These are phyloP conservation scores for Picea glauca DNA, from an alignment of 75 land plant species.

Conservation along the genomic window DNA sequence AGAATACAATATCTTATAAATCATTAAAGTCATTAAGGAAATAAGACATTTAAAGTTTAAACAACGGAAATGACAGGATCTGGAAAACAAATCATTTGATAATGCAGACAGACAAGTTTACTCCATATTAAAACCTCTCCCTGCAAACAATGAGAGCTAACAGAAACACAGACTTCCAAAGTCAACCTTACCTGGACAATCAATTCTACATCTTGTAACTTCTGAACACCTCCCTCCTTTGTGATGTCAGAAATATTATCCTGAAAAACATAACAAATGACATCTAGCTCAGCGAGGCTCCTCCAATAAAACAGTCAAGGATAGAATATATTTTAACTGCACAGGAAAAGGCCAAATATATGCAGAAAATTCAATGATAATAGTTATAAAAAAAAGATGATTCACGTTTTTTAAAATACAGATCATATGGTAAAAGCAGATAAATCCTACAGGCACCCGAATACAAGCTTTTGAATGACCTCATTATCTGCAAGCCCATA, in stretches of 20 bases:
- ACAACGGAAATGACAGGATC: background rate
- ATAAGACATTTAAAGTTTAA: background rate
- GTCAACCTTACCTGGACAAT: constrained; percentile 66
- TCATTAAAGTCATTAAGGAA: background rate
- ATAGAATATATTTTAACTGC: no score
- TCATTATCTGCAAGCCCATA: constrained; percentile 99
- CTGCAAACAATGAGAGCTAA: background rate
- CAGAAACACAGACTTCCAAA: background rate
- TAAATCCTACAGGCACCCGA: background rate
- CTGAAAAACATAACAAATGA: constrained; percentile 25
- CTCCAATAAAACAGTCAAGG: no score
- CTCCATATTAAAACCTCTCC: background rate
- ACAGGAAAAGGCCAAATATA: background rate
- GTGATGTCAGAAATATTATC: constrained; percentile 93
- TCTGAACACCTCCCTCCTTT: constrained; percentile 91
- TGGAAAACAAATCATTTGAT: background rate
- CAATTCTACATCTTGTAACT: constrained; percentile 90
- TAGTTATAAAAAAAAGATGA: background rate
- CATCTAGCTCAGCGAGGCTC: background rate
- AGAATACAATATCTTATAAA: background rate
- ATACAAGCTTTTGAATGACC: constrained; percentile 28
- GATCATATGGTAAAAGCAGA: background rate
- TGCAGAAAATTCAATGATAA: background rate
- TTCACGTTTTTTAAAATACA: background rate
- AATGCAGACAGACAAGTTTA: background rate